Evolutionary conservation across 768 basidiomycete species (phyloP), one percentile per base, ranked within the genome.

Genomic region (Amanita pseudoporphyria): DNA sequence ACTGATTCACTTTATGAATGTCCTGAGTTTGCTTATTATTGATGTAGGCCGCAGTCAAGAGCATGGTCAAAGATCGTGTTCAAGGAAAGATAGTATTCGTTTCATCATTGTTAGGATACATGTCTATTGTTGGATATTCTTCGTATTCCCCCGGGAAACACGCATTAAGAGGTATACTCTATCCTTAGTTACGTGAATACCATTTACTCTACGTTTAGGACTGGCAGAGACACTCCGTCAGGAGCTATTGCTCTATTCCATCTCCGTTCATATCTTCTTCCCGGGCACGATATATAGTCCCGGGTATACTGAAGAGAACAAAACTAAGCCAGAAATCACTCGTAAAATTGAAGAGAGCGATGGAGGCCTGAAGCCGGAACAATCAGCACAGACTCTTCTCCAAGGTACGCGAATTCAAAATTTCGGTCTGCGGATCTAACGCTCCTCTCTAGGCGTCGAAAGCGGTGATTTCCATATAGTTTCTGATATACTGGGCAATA

Each of bases 141-240:
- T 77, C 80, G 1, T 95, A 95, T 63, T 70, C 86, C 0, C 88
- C 91, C 0, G 84, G 80, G 9, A 95, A 95, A 61, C 84, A 87
- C 57, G 93, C 93, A 6, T 62, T 95, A 5, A 69, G 89, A 66
- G 91, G 91, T 90, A 55, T 37, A 66, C 53, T 14, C 24, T 14
- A 36, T 6, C 35, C 44, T 7, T 13, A 22, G 46, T 43, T 41
- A 5, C 21, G 24, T 30, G 43, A 14, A 39, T 41, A 46, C 35
- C 49, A 50, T 14, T 33, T 38, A 28, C 33, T 9, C 22, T 6
- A 7, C 3, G 58, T 16, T 12, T 16, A 92, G 90, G 85, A 12
- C 77, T 96, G 0, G 88, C 87, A 12, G 93, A 96, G 52, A 75
- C 83, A 0, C 72, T 96, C 12, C 82, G 84, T 6, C 84, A 80